A percentile compares a stretch with the other conserved stretches of the same genome.
Evolutionary conservation across 2,329 filamentous ascomycete genomes (phyloP).

Genomic region (Colletotrichum sp.): DNA sequence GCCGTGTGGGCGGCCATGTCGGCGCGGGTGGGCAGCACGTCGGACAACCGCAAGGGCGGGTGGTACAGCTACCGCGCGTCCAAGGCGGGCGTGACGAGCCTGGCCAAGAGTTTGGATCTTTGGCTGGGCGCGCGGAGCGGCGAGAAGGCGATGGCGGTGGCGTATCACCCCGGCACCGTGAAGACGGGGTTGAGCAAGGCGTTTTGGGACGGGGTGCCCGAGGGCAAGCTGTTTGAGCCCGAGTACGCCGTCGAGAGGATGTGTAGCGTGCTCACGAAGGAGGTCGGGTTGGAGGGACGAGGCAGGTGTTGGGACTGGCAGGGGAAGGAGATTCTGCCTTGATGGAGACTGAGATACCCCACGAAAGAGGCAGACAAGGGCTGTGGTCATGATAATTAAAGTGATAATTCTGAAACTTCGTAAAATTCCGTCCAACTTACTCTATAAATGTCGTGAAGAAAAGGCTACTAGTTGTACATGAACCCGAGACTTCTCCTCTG

Average conservation of each 20-base stretch:
- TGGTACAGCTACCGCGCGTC: slow-evolving; percentile 84
- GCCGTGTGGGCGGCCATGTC: slow-evolving; percentile 78
- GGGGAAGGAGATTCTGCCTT: slow-evolving; percentile 67
- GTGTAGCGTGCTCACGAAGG: slow-evolving; percentile 58
- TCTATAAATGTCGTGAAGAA: slow-evolving; percentile 6
- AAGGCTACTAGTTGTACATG: slow-evolving; percentile 12
- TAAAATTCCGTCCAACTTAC: not conserved
- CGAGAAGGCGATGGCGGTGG: slow-evolving; percentile 69
- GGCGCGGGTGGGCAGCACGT: slow-evolving; percentile 76
- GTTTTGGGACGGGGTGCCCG: slow-evolving; percentile 71
- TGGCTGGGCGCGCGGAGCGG: slow-evolving; percentile 63
- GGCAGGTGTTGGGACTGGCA: slow-evolving; percentile 75
- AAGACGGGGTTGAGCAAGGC: slow-evolving; percentile 74
- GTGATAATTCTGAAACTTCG: not conserved
- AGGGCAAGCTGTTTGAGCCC: slow-evolving; percentile 68
- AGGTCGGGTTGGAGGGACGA: slow-evolving; percentile 55
- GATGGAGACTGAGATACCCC: not conserved
- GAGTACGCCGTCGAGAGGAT: slow-evolving; percentile 71
- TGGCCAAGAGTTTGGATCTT: slow-evolving; percentile 75
- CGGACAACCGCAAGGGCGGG: slow-evolving; percentile 75
- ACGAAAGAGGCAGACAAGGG: too few species aligned
- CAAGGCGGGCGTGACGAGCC: slow-evolving; percentile 76
- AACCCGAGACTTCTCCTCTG: slow-evolving; percentile 1
- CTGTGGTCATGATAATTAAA: too few species aligned
- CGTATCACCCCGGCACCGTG: slow-evolving; percentile 82